Percentiles rank a stretch among this genome's conserved stretches.
These are phyloP conservation scores for Aspergillus japonicus DNA, from an alignment of 2,329 filamentous ascomycete genomes.

Conservation along the genomic window DNA sequence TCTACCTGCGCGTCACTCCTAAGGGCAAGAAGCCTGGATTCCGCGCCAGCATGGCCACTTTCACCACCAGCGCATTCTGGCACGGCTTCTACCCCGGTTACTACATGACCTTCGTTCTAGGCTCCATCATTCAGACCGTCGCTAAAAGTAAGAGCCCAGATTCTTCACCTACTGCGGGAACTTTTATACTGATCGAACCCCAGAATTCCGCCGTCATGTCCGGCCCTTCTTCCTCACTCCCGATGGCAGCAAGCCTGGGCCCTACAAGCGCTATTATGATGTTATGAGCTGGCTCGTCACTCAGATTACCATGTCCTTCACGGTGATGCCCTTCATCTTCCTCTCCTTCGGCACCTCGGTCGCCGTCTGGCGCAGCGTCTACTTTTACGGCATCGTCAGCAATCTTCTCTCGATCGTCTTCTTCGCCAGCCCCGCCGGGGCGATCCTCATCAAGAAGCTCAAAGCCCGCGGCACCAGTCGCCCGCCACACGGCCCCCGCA, in stretches of 20 bases:
- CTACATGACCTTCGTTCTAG: constrained; percentile 85
- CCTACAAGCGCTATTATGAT: constrained; percentile 84
- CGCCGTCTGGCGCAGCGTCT: constrained; percentile 77
- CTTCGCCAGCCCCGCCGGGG: constrained; percentile 77
- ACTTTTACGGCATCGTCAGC: constrained; percentile 79
- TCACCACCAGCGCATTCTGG: constrained; percentile 93
- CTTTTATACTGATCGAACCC: constrained; percentile 17
- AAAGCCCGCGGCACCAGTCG: constrained; percentile 51
- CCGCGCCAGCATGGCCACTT: constrained; percentile 88
- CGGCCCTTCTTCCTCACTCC: constrained; percentile 90
- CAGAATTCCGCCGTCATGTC: constrained; percentile 84
- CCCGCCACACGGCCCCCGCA: constrained; percentile 41
- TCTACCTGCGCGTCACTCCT: constrained; percentile 92
- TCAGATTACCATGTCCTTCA: constrained; percentile 80
- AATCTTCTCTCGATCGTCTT: constrained; percentile 66
- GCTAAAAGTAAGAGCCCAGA: constrained; percentile 74
- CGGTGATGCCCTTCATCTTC: constrained; percentile 79
- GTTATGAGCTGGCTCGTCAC: constrained; percentile 71
- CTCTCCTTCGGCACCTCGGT: constrained; percentile 71
- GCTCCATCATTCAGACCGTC: constrained; percentile 85
- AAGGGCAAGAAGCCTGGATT: constrained; percentile 96
- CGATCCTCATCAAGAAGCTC: constrained; percentile 55
- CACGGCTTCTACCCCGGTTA: constrained; percentile 98
- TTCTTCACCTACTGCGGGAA: background rate
- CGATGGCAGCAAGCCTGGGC: constrained; percentile 65